Percentiles rank a stretch among this genome's conserved stretches.
Conservation (phyloP, 192 early-diverging fungal genomes). For the Backusella australiensis region DNA sequence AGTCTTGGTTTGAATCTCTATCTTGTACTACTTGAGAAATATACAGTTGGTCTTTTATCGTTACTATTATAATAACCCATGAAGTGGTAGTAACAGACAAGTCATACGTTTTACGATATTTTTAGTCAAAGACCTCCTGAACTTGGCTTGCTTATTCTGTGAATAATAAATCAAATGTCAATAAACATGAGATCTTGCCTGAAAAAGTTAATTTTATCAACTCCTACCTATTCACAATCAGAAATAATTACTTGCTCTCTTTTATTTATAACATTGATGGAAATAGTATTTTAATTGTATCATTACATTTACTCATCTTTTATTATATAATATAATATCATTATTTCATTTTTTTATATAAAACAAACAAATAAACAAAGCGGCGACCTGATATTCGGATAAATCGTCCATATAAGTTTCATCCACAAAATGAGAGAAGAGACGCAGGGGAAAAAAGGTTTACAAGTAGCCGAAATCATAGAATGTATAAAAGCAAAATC, state of each 20-base stretch:
- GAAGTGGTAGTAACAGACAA: background rate
- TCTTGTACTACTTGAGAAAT: background rate
- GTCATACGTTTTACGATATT: background rate
- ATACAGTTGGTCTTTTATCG: background rate
- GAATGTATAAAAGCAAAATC: background rate
- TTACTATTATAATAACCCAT: background rate
- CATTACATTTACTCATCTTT: background rate
- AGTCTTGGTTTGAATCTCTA: slow-evolving; percentile 2
- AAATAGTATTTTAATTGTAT: background rate
- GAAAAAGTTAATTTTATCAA: background rate
- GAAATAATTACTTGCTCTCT: background rate
- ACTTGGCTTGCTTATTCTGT: background rate
- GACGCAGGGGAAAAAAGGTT: background rate
- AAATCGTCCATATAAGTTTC: background rate
- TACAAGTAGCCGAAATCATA: background rate
- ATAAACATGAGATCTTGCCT: background rate
- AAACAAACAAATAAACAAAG: background rate
- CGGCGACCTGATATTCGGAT: background rate
- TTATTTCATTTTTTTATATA: background rate
- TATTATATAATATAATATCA: background rate
- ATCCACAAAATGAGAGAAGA: background rate
- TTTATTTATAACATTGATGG: background rate
- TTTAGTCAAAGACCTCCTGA: background rate
- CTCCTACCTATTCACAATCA: background rate
- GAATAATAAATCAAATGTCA: background rate